Conservation (phyloP, 768 basidiomycete species). For the Polyporus arcularius region DNA sequence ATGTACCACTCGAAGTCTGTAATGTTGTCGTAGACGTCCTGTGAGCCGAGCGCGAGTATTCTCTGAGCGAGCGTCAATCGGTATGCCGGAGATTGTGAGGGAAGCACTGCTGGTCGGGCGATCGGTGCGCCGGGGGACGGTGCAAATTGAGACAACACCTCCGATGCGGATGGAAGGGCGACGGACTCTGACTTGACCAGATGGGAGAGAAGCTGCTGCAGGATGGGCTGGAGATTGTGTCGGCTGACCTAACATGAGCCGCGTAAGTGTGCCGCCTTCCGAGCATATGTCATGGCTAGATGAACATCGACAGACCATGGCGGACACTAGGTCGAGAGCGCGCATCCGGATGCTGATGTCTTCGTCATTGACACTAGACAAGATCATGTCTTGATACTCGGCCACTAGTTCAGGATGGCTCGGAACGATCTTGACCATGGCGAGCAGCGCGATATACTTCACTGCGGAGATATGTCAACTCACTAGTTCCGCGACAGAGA, state of each 20-base stretch:
- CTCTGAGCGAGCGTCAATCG: conserved; percentile 79
- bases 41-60: conserved; percentile 85
- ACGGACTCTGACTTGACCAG: conserved; percentile 63
- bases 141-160: conserved; percentile 54
- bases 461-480: conserved; percentile 50
- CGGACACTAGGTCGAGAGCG: conserved; percentile 89
- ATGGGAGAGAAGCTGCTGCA: conserved; percentile 87
- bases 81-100: conserved; percentile 80
- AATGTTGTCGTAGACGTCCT: conserved; percentile 82
- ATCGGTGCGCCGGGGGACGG: conserved; percentile 40
- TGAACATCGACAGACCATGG: conserved; percentile 64
- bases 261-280: background rate
- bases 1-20: conserved; percentile 98
- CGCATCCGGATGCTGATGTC: conserved; percentile 97
- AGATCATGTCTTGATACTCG: conserved; percentile 89
- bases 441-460: conserved; percentile 94
- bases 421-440: conserved; percentile 94
- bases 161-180: conserved; percentile 56
- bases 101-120: conserved; percentile 31
- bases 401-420: conserved; percentile 87
- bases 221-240: conserved; percentile 84
- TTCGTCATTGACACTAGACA: conserved; percentile 86
- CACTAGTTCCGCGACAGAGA: background rate
- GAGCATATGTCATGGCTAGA: background rate
- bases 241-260: conserved; percentile 65